These are phyloP conservation scores for Daldinia childiae DNA, from an alignment of 495 filamentous ascomycete species.

Conservation along the genomic window DNA sequence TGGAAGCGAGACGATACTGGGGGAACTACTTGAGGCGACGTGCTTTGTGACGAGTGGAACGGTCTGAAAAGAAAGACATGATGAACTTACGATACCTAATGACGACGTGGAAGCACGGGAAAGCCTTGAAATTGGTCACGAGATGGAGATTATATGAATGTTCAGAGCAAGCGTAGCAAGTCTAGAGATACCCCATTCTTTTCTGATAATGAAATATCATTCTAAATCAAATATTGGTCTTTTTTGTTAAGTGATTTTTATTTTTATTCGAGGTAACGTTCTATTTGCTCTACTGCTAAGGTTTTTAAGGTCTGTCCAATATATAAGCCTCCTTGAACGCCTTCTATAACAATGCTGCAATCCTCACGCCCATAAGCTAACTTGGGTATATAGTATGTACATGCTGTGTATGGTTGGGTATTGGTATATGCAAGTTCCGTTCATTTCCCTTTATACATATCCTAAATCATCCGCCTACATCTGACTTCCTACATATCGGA, in stretches of 20 bases:
- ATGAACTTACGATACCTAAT: conserved; percentile 34
- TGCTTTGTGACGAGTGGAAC: conserved; percentile 26
- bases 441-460: neutral
- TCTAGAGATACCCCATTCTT: conserved; percentile 47
- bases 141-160: conserved; percentile 23
- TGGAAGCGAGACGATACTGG: conserved; percentile 35
- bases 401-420: conserved; percentile 9
- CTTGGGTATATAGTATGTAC: conserved; percentile 7
- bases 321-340: neutral
- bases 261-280: neutral
- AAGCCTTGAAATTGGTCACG: conserved; percentile 34
- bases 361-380: neutral
- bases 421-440: conserved; percentile 3
- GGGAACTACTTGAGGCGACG: neutral
- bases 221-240: neutral
- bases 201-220: conserved; percentile 39
- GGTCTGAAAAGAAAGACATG: conserved; percentile 13
- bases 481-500: neutral
- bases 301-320: neutral
- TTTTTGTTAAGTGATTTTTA: neutral
- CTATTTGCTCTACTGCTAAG: neutral
- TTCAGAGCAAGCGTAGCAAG: conserved; percentile 31
- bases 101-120: conserved; percentile 8
- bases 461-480: neutral
- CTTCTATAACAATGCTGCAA: neutral